Percentiles rank a stretch among this genome's conserved stretches.
These are phyloP conservation scores for Mycena metata DNA, from an alignment of 768 basidiomycete genomes.

Conservation along the genomic window DNA sequence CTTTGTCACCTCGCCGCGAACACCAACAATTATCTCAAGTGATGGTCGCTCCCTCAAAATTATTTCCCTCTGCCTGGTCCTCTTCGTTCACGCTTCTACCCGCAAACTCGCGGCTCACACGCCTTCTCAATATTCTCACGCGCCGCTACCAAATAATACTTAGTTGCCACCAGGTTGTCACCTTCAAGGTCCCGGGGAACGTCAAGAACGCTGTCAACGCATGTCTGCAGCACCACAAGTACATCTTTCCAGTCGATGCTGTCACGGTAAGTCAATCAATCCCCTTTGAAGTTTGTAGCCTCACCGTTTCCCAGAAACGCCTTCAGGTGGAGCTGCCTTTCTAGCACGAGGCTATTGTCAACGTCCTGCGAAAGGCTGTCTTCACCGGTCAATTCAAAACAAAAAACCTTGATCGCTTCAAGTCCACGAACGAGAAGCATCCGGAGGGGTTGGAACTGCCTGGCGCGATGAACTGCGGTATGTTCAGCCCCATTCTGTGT, in stretches of 20 bases:
- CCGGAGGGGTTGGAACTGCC: neutral
- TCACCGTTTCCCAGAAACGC: too few species aligned
- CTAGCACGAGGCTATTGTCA: neutral
- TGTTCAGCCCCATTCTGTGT: neutral
- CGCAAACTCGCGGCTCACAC: too few species aligned
- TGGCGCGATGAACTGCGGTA: conserved; percentile 3
- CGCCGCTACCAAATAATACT: too few species aligned
- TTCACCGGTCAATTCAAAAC: neutral
- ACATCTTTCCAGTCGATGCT: conserved; percentile 12
- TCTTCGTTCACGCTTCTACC: too few species aligned
- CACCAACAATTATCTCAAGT: too few species aligned
- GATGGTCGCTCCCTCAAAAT: too few species aligned
- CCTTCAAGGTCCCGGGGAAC: too few species aligned
- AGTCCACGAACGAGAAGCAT: neutral
- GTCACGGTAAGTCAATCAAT: neutral
- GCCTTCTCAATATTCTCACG: too few species aligned
- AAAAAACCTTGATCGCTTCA: neutral
- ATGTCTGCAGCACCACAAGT: conserved; percentile 23
- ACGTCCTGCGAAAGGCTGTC: neutral
- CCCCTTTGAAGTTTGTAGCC: too few species aligned
- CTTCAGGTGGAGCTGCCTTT: neutral
- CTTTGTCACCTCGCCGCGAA: too few species aligned
- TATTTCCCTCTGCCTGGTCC: too few species aligned
- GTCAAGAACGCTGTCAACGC: conserved; percentile 8
- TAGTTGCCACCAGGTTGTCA: too few species aligned